Percentiles rank a stretch among this genome's conserved stretches.
phyloP scores from a whole-genome alignment of 768 basidiomycete species.

The Jaapia argillacea region DNA sequence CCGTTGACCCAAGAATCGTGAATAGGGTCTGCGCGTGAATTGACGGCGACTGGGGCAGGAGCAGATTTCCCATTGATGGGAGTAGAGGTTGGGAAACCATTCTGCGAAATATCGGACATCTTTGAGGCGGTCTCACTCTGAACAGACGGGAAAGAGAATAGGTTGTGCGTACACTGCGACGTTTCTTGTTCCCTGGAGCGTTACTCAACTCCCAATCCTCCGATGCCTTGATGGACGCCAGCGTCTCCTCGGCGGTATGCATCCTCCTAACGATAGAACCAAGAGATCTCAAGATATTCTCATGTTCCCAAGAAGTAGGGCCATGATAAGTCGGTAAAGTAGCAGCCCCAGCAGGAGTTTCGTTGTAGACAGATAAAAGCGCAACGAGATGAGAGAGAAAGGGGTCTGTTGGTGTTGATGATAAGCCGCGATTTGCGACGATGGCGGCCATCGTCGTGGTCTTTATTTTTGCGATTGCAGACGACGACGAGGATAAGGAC shows the following conservation, averaged over 20 bases:
- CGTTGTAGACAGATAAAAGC: constrained; percentile 48
- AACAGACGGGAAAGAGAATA: constrained; percentile 13
- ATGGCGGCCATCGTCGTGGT: no score
- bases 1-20: constrained; percentile 16
- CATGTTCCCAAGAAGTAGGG: constrained; percentile 47
- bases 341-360: constrained; percentile 39
- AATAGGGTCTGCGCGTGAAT: constrained; percentile 2
- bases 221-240: constrained; percentile 30
- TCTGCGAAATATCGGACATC: constrained; percentile 10
- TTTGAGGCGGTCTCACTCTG: constrained; percentile 1
- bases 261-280: constrained; percentile 40
- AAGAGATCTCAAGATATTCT: constrained; percentile 44
- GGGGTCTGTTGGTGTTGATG: no score
- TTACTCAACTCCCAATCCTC: constrained; percentile 20
- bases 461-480: no score
- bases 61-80: constrained; percentile 5
- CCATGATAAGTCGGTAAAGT: constrained; percentile 47
- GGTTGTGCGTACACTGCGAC: constrained; percentile 23
- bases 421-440: no score
- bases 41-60: constrained; percentile 8
- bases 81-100: constrained; percentile 10
- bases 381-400: constrained; percentile 48
- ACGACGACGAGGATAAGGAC: no score
- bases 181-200: constrained; percentile 35
- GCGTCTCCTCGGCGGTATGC: constrained; percentile 41